Evolutionary conservation across 164 flowering plant genomes (phyloP), one percentile per base, ranked within the genome.

Genomic region (Vitis rotundifolia): DNA sequence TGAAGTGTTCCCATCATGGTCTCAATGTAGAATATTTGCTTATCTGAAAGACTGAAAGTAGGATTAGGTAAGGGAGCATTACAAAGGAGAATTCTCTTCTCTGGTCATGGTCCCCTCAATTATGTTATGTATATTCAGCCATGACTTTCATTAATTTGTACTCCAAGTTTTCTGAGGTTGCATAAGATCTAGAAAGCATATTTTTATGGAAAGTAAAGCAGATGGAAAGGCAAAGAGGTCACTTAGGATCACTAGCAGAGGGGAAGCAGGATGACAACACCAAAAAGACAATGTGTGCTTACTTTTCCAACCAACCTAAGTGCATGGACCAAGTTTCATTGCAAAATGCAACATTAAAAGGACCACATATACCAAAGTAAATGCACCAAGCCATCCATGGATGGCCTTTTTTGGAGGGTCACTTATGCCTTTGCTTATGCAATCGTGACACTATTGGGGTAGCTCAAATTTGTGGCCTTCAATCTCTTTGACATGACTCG

Each of bases 321-420:
- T 58, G 64, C 68, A 64, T 64, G 74, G 74, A 64, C 74, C 74
- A 71, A 71, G 54, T 64, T 56, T 61, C 14, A 48, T 5, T 44
- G 26, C 61, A 12, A 55, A 11, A 58, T 56, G 28, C 49, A 47
- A 16, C 16, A 22, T n/a, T 6, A 50, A 63, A 70, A 63, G 54
- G 61, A 70, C 73, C 73, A 70, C 73, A 62, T 3, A 37, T 49
- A 47, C 15, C 54, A 58, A 59, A 19, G 71, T 68, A 51, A 44
- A 37, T 11, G 64, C 56, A 37, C 14, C 12, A 5, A 37, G 63
- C 44, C 61, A 37, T 47, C 60, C 15, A 31, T 61, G 16, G 18
- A 11, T 37, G 44, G 44, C 44, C 60, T 16, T n/a, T 62, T 53
- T 31, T 26, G 9, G 58, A 11, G 14, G 47, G 59, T 31, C 59